These are phyloP conservation scores for Cenococcum geophilum DNA, from an alignment of 495 filamentous ascomycete genomes.

Conservation along the genomic window DNA sequence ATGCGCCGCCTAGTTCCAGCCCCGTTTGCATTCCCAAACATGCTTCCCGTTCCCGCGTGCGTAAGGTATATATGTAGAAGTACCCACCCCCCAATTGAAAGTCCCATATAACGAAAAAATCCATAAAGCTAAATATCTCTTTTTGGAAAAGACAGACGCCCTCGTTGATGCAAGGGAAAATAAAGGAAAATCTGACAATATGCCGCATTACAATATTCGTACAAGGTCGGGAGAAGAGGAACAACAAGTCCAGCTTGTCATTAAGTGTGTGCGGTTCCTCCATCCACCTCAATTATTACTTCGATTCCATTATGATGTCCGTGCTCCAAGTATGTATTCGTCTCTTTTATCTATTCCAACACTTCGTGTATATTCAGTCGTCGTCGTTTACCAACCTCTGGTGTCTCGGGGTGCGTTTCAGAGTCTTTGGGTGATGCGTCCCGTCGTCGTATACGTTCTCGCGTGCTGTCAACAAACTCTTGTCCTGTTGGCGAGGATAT, in stretches of 20 bases:
- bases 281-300: conserved; percentile 1
- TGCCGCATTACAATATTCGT: conserved; percentile 8
- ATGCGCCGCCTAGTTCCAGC: conserved; percentile 5
- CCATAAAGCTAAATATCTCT: conserved; percentile 7
- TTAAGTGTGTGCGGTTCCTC: background rate
- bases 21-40: background rate
- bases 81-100: background rate
- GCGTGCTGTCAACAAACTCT: conserved; percentile 13
- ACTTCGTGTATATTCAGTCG: conserved; percentile 34
- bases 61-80: background rate
- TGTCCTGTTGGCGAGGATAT: conserved; percentile 12
- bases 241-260: conserved; percentile 27
- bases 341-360: conserved; percentile 19
- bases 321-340: conserved; percentile 3
- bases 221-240: background rate
- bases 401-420: conserved; percentile 22
- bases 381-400: conserved; percentile 29
- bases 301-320: background rate
- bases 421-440: conserved; percentile 4
- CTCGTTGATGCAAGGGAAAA: background rate
- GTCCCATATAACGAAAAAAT: background rate
- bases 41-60: background rate
- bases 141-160: conserved; percentile 3
- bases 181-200: conserved; percentile 4
- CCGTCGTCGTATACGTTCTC: conserved; percentile 24